Evolutionary conservation across 75 land plant genomes (phyloP), one percentile per base, ranked within the genome.

Genomic region (Pinus tabuliformis): DNA sequence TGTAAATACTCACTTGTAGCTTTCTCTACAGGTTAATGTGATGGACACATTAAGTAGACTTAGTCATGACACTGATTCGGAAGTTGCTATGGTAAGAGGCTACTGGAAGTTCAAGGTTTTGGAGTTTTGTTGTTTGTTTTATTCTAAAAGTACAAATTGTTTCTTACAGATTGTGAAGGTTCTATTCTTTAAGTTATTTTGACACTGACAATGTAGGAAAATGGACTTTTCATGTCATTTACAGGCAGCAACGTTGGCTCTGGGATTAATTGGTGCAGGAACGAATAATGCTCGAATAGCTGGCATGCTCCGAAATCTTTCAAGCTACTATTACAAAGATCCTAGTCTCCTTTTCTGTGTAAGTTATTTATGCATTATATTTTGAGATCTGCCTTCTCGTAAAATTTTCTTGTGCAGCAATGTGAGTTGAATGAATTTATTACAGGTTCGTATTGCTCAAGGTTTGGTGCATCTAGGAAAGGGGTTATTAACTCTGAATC

Each of bases 241-340:
- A 42, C 94, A 96, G 99, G 92, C 97, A 24, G 99, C 99, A 11
- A 91, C 89, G 13, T 78, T 96, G 45, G 82, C 95, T 22, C 76
- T 96, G 76, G 99, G 97, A 52, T 84, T 96, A 72, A 96, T 94
- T 64, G 99, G 99, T 74, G 97, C 97, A 12, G 99, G 99, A 54
- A 96, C 99, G 52, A 96, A 96, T 77, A 96, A 96, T 90, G 99
- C 99, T 57, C 86, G 99, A 20, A 91, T 96, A 73, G 99, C 99
- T 77, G 99, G 99, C 81, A 91, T 96, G 97, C 99, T 96, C 81
- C 89, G 99, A n/a, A 96, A 91, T 70, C 91, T 96, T 57, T 96
- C 99, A 18, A 94, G 97, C 78, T 96, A 96, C 70, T 96, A 96
- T 82, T 96, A 96, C 84, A 96, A 96, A 86, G 99, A 96, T 73